phyloP scores from a whole-genome alignment of 345 rosid genomes.

The Salix exigua region DNA sequence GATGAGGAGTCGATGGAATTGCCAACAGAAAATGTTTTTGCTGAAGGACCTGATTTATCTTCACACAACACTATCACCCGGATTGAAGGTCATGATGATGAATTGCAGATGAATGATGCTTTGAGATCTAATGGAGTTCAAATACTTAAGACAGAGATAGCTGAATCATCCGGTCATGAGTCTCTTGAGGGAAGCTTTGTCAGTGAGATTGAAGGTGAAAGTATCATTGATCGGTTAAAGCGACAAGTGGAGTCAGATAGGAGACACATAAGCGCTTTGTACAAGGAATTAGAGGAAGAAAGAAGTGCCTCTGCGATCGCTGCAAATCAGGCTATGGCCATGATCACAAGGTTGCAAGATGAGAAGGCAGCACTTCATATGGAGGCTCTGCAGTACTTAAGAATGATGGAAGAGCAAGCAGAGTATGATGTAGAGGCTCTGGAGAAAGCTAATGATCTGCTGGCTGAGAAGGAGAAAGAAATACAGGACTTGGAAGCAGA shows the following conservation, averaged over 20 bases:
- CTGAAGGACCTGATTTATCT: neutral
- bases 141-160: constrained; percentile 43
- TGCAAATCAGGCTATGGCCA: constrained; percentile 93
- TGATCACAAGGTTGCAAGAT: constrained; percentile 94
- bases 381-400: constrained; percentile 84
- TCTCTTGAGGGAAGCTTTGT: constrained; percentile 61
- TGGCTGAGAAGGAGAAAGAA: constrained; percentile 65
- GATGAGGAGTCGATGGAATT: constrained; percentile 39
- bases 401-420: constrained; percentile 86
- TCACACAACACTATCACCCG: neutral
- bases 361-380: constrained; percentile 81
- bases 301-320: constrained; percentile 81
- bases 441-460: constrained; percentile 60
- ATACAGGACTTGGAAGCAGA: constrained; percentile 72
- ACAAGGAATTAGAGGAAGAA: constrained; percentile 89
- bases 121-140: neutral
- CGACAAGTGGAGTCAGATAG: constrained; percentile 69
- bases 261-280: constrained; percentile 46
- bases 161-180: constrained; percentile 46
- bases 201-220: constrained; percentile 81
- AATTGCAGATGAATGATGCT: constrained; percentile 24
- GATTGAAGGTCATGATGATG: constrained; percentile 31
- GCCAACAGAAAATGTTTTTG: neutral
- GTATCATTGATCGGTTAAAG: constrained; percentile 57
- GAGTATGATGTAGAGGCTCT: constrained; percentile 87